Conservation (phyloP, 1,284 basidiomycete genomes). For the Rhodotorula sp. region DNA sequence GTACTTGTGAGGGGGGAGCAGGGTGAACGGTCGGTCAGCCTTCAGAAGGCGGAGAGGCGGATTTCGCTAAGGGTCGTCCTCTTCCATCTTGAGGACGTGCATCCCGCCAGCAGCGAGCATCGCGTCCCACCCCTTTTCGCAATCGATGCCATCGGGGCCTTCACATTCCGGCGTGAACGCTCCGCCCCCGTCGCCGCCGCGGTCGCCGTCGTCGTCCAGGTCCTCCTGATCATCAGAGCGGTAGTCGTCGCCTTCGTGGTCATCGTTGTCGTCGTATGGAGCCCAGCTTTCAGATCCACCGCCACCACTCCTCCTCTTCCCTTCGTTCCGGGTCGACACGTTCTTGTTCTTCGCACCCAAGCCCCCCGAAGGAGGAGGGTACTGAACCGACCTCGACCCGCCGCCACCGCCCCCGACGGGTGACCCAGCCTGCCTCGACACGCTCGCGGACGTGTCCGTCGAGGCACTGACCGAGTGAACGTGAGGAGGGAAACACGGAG, state of each 20-base stretch:
- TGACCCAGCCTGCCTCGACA: background rate
- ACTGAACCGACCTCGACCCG: background rate
- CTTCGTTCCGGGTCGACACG: background rate
- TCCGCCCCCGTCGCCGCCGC: too few relatives aligned
- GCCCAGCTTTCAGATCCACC: background rate
- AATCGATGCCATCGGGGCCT: background rate
- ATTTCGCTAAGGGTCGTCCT: background rate
- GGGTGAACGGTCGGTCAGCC: too few relatives aligned
- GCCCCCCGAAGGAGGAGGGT: background rate
- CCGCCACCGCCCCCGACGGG: background rate
- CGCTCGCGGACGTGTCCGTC: background rate
- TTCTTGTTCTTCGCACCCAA: background rate
- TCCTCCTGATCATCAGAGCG: too few relatives aligned
- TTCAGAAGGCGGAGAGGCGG: background rate
- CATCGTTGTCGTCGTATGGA: background rate
- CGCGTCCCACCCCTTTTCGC: slow-evolving; percentile 2
- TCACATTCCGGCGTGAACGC: slow-evolving; percentile 1
- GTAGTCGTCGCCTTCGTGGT: background rate
- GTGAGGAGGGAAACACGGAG: slow-evolving; percentile 2
- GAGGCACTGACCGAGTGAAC: background rate
- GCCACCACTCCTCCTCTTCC: background rate
- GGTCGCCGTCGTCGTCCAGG: background rate
- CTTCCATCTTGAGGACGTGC: slow-evolving; percentile 4
- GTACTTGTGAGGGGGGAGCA: too few relatives aligned
- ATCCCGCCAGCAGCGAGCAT: slow-evolving; percentile 1